These are phyloP conservation scores for Phytophthora sojae DNA, from an alignment of 352 stramenopile genomes.

Conservation along the genomic window DNA sequence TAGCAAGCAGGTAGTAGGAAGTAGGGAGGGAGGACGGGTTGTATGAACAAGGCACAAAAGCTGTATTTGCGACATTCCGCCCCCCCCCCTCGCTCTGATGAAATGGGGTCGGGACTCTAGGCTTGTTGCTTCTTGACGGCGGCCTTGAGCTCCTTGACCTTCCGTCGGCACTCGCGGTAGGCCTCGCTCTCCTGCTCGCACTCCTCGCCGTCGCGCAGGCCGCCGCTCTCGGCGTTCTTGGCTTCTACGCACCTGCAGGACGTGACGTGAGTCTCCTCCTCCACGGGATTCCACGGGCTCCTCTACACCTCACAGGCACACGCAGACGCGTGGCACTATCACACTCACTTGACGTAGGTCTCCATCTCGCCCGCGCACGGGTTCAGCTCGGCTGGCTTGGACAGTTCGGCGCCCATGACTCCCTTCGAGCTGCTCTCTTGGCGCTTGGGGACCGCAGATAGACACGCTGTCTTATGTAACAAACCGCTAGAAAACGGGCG, in stretches of 20 bases:
- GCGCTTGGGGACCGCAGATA: slow-evolving; percentile 5
- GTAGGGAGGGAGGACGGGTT: not conserved
- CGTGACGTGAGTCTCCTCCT: slow-evolving; percentile 21
- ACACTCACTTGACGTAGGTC: slow-evolving; percentile 77
- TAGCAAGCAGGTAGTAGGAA: not conserved
- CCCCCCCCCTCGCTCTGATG: no score
- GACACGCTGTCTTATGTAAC: no score
- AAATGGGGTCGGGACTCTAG: no score
- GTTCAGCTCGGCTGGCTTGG: slow-evolving; percentile 55
- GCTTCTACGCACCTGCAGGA: slow-evolving; percentile 63
- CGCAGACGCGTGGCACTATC: slow-evolving; percentile 31
- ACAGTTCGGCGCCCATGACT: slow-evolving; percentile 69
- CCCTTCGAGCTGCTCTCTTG: not conserved
- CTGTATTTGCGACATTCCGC: no score
- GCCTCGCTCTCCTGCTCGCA: slow-evolving; percentile 69
- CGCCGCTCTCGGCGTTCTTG: slow-evolving; percentile 62
- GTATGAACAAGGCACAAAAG: slow-evolving; percentile 16
- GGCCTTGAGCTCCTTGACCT: slow-evolving; percentile 47
- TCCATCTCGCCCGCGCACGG: slow-evolving; percentile 70
- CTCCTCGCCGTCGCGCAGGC: slow-evolving; percentile 75
- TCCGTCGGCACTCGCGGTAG: slow-evolving; percentile 70
- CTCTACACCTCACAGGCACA: not conserved
- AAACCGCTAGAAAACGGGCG: slow-evolving; percentile 21
- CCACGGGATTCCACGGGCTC: not conserved
- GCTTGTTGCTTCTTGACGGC: slow-evolving; percentile 29